Evolutionary conservation across 1,139 yeast species (phyloP).

Genomic region (Spencermartinsiella ligniputridi): DNA sequence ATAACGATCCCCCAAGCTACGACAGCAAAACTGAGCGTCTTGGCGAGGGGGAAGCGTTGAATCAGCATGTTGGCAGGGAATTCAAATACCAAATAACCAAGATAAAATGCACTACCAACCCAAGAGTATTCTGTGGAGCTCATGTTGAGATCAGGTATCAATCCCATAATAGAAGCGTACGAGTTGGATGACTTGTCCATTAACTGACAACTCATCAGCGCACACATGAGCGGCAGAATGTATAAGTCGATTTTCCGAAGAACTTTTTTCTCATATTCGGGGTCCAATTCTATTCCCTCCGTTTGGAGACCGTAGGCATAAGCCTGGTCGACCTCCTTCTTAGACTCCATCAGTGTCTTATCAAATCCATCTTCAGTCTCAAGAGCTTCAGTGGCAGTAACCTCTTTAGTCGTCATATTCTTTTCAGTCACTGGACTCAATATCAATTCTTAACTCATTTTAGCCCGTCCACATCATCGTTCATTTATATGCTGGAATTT

Average conservation of each 20-base stretch:
- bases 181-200: constrained; percentile 61
- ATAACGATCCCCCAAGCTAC: constrained; percentile 46
- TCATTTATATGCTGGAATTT: neutral
- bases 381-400: neutral
- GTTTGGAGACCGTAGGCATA: neutral
- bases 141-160: constrained; percentile 36
- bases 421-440: neutral
- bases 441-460: neutral
- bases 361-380: neutral
- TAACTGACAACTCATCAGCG: constrained; percentile 54
- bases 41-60: constrained; percentile 42
- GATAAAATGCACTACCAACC: constrained; percentile 53
- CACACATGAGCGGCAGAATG: constrained; percentile 52
- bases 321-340: neutral
- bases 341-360: neutral
- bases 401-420: neutral
- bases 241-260: constrained; percentile 52
- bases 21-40: constrained; percentile 41
- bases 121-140: constrained; percentile 41
- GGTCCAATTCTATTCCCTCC: constrained; percentile 10
- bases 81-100: constrained; percentile 47
- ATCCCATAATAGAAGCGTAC: constrained; percentile 57
- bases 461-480: neutral
- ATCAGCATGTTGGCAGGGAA: constrained; percentile 46
- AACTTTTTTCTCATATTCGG: constrained; percentile 34